Base-by-base conservation (phyloP, 2,329 filamentous ascomycete genomes). In the Fusarium sp. region DNA sequence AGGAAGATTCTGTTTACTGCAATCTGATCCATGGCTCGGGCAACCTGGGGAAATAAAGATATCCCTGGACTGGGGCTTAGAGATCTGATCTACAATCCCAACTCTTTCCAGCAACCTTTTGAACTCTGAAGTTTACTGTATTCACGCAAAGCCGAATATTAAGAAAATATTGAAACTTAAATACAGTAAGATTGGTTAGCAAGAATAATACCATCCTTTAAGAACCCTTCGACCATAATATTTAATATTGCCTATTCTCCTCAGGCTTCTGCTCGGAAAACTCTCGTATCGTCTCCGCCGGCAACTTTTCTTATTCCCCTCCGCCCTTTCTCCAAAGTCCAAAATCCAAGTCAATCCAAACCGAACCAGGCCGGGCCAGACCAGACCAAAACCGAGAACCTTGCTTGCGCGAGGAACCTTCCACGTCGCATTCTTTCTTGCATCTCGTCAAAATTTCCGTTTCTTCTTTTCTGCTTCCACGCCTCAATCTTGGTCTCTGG, bases 241-340 rank as follows among this genome's bases (percentile, higher is more conserved):
- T 13, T 15, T 4, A 29, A 16, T 21, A 53, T 53, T 52, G 20
- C 33, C 31, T 24, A 20, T 39, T 37, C 33, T 33, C 46, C 38
- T 23, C 38, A 23, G 28, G n/a, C 38, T 53, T 26, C 5, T 16
- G 12, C 15, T 35, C 52, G 33, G 46, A n/a, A 42, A 37, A 33
- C 43, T 37, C 20, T 35, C 31, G 47, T 49, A 31, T 60, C 53
- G 10, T 33, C 24, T 53, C 49, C 28, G 46, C 62, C 57, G 21
- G 43, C 57, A n/a, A 23, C 35, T 53, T 31, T 20, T 42, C 33
- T 26, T 28, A 43, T 31, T 31, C 53, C 53, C 63, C 49, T 64
- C 62, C 52, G 58, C 66, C 57, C 48, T 69, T 69, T 70, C 66
- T 63, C 57, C 66, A 63, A 66, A 56, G 26, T n/a, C 26, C 55